Evolutionary conservation across 768 basidiomycete genomes (phyloP).

Genomic region (Crucibulum laeve): DNA sequence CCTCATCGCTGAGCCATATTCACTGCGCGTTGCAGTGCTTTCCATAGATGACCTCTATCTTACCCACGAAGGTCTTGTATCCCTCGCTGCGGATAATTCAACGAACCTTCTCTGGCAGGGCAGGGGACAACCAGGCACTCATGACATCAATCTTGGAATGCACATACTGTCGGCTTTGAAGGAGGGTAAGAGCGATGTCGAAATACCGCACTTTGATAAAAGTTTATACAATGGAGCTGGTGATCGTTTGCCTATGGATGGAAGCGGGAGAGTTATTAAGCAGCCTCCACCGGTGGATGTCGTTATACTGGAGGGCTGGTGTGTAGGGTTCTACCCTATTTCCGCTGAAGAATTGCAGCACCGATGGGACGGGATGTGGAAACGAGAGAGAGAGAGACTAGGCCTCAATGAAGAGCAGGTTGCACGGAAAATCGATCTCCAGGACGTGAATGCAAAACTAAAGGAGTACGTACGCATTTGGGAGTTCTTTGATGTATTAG

Average conservation of each 20-base stretch:
- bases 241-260: constrained; percentile 57
- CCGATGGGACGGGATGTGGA: constrained; percentile 49
- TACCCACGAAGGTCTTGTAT: constrained; percentile 54
- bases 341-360: constrained; percentile 41
- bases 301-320: constrained; percentile 96
- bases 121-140: constrained; percentile 91
- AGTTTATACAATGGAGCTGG: constrained; percentile 77
- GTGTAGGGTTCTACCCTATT: constrained; percentile 79
- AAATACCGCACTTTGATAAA: constrained; percentile 86
- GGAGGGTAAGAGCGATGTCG: constrained; percentile 36
- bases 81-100: constrained; percentile 51
- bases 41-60: constrained; percentile 89
- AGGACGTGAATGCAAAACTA: constrained; percentile 61
- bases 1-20: constrained; percentile 39
- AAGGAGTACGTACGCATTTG: constrained; percentile 63
- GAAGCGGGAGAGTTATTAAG: constrained; percentile 36
- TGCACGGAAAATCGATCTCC: constrained; percentile 47
- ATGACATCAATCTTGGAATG: constrained; percentile 70
- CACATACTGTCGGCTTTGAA: constrained; percentile 47
- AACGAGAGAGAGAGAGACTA: constrained; percentile 29
- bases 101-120: constrained; percentile 69
- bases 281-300: constrained; percentile 52
- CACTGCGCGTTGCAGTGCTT: constrained; percentile 55
- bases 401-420: constrained; percentile 30
- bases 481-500: constrained; percentile 64